Evolutionary conservation across 345 rosid genomes (phyloP).

Genomic region (Euclidium syriacum): DNA sequence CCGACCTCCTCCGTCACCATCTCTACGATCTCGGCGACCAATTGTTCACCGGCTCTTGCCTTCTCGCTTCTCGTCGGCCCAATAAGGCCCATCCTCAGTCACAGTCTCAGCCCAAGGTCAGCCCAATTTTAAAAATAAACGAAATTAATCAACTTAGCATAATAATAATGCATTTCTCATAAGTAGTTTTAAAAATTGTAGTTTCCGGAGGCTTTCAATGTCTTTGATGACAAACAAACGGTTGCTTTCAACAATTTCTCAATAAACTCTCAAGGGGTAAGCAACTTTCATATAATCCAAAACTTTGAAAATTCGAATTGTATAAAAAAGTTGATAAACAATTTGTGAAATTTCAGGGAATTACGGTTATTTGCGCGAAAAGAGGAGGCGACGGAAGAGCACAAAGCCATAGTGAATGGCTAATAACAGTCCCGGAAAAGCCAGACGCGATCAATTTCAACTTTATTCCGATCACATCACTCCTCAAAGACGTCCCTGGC

Average conservation of each 20-base stretch:
- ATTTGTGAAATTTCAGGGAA: slow-evolving; percentile 57
- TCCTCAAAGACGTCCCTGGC: slow-evolving; percentile 71
- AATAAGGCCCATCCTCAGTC: slow-evolving; percentile 18
- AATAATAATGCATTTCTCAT: background rate
- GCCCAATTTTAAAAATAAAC: background rate
- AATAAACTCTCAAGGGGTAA: slow-evolving; percentile 56
- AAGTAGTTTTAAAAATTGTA: slow-evolving; percentile 23
- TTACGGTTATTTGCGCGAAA: slow-evolving; percentile 59
- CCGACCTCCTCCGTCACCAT: slow-evolving; percentile 57
- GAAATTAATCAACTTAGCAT: background rate
- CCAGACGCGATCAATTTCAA: slow-evolving; percentile 72
- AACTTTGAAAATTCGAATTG: background rate
- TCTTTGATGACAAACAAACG: slow-evolving; percentile 51
- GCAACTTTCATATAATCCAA: slow-evolving; percentile 31
- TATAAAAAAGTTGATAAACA: background rate
- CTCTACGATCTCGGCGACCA: slow-evolving; percentile 79
- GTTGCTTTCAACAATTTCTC: slow-evolving; percentile 40
- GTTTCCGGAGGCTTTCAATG: slow-evolving; percentile 73
- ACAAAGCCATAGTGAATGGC: slow-evolving; percentile 78
- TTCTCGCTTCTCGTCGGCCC: slow-evolving; percentile 40
- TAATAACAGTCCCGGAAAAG: slow-evolving; percentile 60
- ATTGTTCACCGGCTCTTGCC: slow-evolving; percentile 67
- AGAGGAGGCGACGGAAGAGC: slow-evolving; percentile 67
- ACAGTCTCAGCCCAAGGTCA: slow-evolving; percentile 46
- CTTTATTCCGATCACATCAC: slow-evolving; percentile 89